Evolutionary conservation across 305 asterid species (phyloP), one percentile per base, ranked within the genome.

Genomic region (Withania somnifera): DNA sequence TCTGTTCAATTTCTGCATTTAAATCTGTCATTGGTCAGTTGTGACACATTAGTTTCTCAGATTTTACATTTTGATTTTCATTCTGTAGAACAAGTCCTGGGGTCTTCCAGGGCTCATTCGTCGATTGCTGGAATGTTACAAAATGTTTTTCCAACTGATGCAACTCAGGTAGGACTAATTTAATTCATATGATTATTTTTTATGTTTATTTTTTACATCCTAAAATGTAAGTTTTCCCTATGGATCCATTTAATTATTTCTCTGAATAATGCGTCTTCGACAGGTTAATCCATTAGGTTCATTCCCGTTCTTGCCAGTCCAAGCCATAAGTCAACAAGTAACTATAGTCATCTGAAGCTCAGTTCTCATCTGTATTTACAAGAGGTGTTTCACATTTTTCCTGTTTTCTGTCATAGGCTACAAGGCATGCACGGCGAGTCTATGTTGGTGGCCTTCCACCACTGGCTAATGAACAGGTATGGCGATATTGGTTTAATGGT

Each of bases 251-350:
- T 24, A 47, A 47, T 14, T 45, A 73, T 73, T 71, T 73, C 57
- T 73, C 79, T 73, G 58, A 71, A 0, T 24, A 73, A 73, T 24
- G 58, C 54, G 40, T 73, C 11, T 73, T 73, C 40, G 15, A 24
- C 79, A 73, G 79, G 58, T 24, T 47, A 73, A 73, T 88, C 97
- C 93, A 96, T 89, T 92, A 15, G 94, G 91, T 86, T 87, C 90
- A 58, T 92, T 95, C 64, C 97, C 97, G 17, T 69, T 91, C 76
- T 88, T 93, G 93, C 98, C 98, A 66, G 90, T 94, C 80, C 98
- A 94, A 87, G 98, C 98, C 42, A 96, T 94, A 98, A 96, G 98
- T 60, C 99, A 96, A 88, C 98, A 96, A 98, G 99, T 96, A 45
- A 73, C 83, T 88, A 83, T 51, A 15, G 32, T 32, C 64, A 83